Base-by-base conservation (phyloP, 2,329 filamentous ascomycete genomes). In the Fusarium miscanthi region DNA sequence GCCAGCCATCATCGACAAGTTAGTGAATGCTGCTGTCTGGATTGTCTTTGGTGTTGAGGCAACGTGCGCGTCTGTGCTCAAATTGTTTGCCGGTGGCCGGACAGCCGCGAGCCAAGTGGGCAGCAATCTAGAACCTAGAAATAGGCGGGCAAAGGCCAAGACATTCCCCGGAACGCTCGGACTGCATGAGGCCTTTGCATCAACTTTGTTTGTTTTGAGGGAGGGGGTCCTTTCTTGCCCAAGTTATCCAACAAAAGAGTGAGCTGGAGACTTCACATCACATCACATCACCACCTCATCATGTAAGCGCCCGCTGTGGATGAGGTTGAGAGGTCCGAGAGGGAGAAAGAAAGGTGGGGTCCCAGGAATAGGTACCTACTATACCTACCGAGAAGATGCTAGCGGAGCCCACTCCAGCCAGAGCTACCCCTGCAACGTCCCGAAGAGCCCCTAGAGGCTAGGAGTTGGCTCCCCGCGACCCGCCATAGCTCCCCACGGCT, bases 401-500 rank as follows among this genome's bases (percentile, higher is more conserved):
- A 45, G 30, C 19, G n/a, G 30, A 51, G 48, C 48, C 30, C 30
- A 51, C n/a, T 31, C 35, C 17, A 21, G 30, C 23, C 49, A 30
- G 59, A 68, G 72, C 75, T 77, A 76, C 65, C 74, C 75, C 72
- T 77, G 75, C 57, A 74, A 49, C 65, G 49, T 63, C 66, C 70
- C 73, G 67, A 62, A 48, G 49, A 65, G 65, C 62, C 64, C 53
- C 68, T 70, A 65, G 54, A n/a, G 57, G n/a, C 66, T 72, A 66
- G 72, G 52, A 69, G 74, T 27, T 38, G 48, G 48, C 66, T 60
- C 52, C 67, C 70, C 66, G 66, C 66, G 63, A 66, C 75, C 75
- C 75, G 73, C 72, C 63, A 74, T 69, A 77, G 75, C 75, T 77
- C 66, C 75, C 74, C 70, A 74, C 72, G 71, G 73, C 59, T 59